Conservation (phyloP, 345 rosid species). For the Viola odorata region DNA sequence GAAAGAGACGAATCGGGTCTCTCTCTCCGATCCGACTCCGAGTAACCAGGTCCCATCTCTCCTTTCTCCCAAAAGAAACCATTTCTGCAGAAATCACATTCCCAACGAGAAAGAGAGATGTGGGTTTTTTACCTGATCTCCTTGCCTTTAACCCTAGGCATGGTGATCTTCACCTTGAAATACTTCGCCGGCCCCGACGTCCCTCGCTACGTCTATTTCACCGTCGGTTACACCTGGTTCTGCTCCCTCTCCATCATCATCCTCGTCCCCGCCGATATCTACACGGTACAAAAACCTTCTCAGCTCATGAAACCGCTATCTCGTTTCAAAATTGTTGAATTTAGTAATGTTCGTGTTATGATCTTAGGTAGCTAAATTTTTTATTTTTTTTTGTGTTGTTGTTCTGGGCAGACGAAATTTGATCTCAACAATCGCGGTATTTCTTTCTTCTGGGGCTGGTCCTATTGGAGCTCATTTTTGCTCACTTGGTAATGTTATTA, state of each 20-base stretch:
- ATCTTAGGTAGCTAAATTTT: too few species aligned
- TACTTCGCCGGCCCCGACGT: constrained; percentile 95
- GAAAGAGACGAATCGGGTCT: too few species aligned
- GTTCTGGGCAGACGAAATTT: constrained; percentile 40
- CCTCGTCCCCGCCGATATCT: constrained; percentile 97
- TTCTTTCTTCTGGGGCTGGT: constrained; percentile 96
- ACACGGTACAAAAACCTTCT: constrained; percentile 46
- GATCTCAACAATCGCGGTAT: constrained; percentile 50
- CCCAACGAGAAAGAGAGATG: constrained; percentile 31
- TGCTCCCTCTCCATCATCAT: constrained; percentile 93
- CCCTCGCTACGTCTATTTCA: constrained; percentile 82
- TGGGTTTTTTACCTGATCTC: constrained; percentile 99
- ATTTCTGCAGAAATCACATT: too few species aligned
- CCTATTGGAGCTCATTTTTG: constrained; percentile 97
- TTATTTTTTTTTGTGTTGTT: neutral
- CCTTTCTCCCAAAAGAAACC: too few species aligned
- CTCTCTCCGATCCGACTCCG: too few species aligned
- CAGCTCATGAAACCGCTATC: too few species aligned
- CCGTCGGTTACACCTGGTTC: constrained; percentile 98
- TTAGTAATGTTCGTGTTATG: neutral
- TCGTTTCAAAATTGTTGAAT: neutral
- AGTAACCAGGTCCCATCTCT: too few species aligned
- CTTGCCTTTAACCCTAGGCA: constrained; percentile 89
- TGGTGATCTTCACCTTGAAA: constrained; percentile 68
- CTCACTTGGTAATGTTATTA: constrained; percentile 74